A percentile compares a stretch with the other conserved stretches of the same genome.
These are phyloP conservation scores for Fusarium sp. DNA, from an alignment of 2,329 filamentous ascomycete genomes.

Conservation along the genomic window DNA sequence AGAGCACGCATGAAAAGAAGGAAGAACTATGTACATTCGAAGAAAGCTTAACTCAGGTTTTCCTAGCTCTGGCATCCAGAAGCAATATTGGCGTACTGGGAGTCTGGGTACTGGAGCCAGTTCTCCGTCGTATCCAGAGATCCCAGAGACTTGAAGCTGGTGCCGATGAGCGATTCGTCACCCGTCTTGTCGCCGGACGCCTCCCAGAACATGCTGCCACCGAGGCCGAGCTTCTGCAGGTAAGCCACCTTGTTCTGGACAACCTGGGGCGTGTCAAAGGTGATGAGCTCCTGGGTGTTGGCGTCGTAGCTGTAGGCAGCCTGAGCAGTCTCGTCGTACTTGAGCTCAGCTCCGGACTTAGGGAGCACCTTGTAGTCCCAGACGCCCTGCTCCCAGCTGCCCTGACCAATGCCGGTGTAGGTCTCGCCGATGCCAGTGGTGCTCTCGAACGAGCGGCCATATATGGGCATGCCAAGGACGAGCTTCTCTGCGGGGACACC, in stretches of 20 bases:
- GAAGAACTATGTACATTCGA: not conserved
- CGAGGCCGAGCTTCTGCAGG: conserved; percentile 17
- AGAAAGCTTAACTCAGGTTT: not conserved
- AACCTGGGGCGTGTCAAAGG: conserved; percentile 23
- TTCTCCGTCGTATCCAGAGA: conserved; percentile 23
- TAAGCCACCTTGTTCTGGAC: conserved; percentile 27
- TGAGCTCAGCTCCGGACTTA: conserved; percentile 22
- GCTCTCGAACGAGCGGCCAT: conserved; percentile 32
- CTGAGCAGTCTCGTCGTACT: conserved; percentile 21
- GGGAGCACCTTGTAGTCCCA: conserved; percentile 37
- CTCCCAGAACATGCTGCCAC: conserved; percentile 39
- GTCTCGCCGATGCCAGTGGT: conserved; percentile 25
- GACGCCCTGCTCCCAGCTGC: conserved; percentile 29
- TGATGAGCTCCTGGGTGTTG: conserved; percentile 25
- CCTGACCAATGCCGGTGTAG: conserved; percentile 23
- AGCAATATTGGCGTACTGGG: conserved; percentile 66
- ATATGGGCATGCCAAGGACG: conserved; percentile 34
- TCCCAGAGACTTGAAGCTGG: conserved; percentile 16
- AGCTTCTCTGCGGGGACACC: conserved; percentile 25
- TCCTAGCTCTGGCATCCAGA: conserved; percentile 12
- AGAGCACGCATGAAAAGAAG: conserved; percentile 37
- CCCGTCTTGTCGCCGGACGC: conserved; percentile 30
- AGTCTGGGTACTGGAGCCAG: conserved; percentile 46
- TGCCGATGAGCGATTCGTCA: conserved; percentile 25
- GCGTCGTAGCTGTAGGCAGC: conserved; percentile 37